Base-by-base conservation (phyloP, 2,329 filamentous ascomycete genomes). In the Fusarium sp. region DNA sequence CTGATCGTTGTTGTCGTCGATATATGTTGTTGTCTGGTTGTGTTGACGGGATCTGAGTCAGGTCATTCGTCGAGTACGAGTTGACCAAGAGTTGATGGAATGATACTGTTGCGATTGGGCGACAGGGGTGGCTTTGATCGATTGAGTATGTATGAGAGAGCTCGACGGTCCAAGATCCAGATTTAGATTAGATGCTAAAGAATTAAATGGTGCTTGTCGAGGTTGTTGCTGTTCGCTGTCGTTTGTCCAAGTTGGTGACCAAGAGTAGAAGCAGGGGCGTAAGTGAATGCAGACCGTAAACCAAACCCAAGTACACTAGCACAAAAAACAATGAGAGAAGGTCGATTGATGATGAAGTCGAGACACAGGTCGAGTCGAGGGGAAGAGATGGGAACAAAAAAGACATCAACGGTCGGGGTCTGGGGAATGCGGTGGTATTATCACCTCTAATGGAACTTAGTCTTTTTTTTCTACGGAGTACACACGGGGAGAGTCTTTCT, bases 341-440 rank as follows among this genome's bases (percentile, higher is more conserved):
- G 56, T 32, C 20, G 52, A 54, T 49, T 49, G 49, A 19, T 24
- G 26, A 45, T 20, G 46, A 45, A 52, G 58, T 62, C 52, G 43
- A 63, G 53, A 55, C 26, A 26, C 44, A 32, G 67, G 58, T 55
- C 56, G 52, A 67, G 66, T 61, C 53, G 66, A 70, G 62, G 50
- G 59, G 56, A 63, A 53, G 46, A 71, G 52, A 59, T 69, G 49
- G 30, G 65, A 72, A 53, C 56, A 66, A 55, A 53, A 53, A 48
- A 51, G 56, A 43, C 65, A 56, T 30, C 55, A 47, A 63, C 50
- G 55, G 67, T 47, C 10, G 50, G 67, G 70, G 68, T 64, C 65
- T 74, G 72, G 72, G 72, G 72, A 74, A 68, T 60, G 67, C 62
- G 55, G 72, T 70, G 63, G 72, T 73, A 69, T 74, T 74, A 74